Base-by-base conservation (phyloP, 192 early-diverging fungal genomes). In the Podila clonocystis region DNA sequence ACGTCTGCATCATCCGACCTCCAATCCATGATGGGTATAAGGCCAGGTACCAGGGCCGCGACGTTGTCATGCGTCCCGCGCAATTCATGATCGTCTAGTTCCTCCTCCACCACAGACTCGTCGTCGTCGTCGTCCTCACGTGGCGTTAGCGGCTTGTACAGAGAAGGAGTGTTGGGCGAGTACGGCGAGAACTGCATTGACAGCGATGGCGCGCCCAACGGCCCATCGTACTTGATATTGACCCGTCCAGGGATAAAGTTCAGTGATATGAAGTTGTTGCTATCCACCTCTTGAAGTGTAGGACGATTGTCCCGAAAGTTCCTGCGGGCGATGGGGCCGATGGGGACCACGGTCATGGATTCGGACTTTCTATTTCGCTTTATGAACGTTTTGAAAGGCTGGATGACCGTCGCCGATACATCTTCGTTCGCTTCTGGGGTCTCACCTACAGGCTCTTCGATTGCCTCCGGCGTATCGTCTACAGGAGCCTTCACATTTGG, bases 301-400 rank as follows among this genome's bases (percentile, higher is more conserved):
- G 17, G 9, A 7, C 26, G 48, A 13, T 34, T 58, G 6, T 75
- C 67, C n/a, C 73, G 73, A 34, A 62, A 75, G 52, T 75, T 75
- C 50, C 15, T 75, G 38, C 73, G 65, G 31, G 73, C 73, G 28
- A 75, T 75, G 4, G 73, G 73, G 9, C 73, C 73, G 33, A 75
- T 75, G 20, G 49, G 67, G 33, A 68, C 9, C 20, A 55, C 4
- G 8, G 52, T 55, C 52, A 7, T 24, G 52, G 30, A 5, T 24
- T 5, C 11, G 29, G 9, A 5, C 29, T 61, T 33, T 30, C 11
- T 61, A 24, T 5, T 19, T 9, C 26, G 59, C 59, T 55, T 55
- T 55, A 1, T 24, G 24, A 26, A 24, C 12, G n/a, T 22, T 55
- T 24, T 24, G 52, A 55, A 0, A 26, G 52, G 41, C 11, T 2